These are phyloP conservation scores for Rutstroemia sp. DNA, from an alignment of 2,329 filamentous ascomycete genomes.

Conservation along the genomic window DNA sequence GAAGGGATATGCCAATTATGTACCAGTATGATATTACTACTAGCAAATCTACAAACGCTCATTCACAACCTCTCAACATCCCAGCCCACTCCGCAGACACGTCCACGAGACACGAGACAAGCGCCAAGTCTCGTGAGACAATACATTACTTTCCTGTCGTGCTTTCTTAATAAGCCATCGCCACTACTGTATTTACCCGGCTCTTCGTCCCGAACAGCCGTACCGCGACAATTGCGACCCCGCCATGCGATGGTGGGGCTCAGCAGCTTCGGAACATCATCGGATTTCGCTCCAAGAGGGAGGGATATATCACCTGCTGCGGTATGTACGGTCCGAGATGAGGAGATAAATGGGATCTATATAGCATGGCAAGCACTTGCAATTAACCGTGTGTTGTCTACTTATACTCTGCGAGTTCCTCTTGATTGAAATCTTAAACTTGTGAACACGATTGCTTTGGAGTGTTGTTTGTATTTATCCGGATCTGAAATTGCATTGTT, in stretches of 20 bases:
- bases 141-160: neutral
- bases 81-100: neutral
- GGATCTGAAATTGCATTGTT: neutral
- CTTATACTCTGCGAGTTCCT: constrained; percentile 4
- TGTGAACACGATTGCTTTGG: neutral
- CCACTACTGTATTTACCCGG: neutral
- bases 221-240: neutral
- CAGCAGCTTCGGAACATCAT: constrained; percentile 10
- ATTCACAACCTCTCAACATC: neutral
- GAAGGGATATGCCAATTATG: neutral
- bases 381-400: constrained; percentile 6
- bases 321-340: constrained; percentile 21
- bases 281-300: constrained; percentile 10
- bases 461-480: constrained; percentile 5
- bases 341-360: no score
- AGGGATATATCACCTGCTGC: constrained; percentile 11
- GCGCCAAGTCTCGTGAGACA: constrained; percentile 6
- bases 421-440: neutral
- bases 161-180: no score
- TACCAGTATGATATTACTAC: neutral
- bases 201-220: constrained; percentile 3
- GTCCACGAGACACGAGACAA: neutral
- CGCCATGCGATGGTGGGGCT: constrained; percentile 13
- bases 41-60: neutral
- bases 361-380: neutral